phyloP scores from a whole-genome alignment of 495 filamentous ascomycete genomes.

The Hypoxylon lienhwacheense region DNA sequence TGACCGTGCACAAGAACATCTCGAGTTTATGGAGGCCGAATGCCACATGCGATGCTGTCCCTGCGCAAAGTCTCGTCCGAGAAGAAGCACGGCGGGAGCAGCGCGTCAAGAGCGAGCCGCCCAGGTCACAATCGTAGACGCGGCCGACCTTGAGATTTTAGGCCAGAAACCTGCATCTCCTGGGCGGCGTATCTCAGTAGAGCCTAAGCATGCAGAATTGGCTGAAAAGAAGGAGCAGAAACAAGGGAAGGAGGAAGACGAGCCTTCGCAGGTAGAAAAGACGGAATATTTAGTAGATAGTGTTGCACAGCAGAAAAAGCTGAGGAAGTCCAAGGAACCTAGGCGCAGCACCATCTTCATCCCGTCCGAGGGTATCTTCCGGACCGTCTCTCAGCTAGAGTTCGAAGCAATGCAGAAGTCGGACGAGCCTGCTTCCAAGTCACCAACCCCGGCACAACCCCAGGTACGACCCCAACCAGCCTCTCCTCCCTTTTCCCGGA shows the following conservation, averaged over 20 bases:
- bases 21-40: conserved; percentile 82
- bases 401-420: conserved; percentile 37
- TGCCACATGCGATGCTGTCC: conserved; percentile 74
- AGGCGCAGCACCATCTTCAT: conserved; percentile 50
- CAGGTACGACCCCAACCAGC: conserved; percentile 19
- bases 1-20: conserved; percentile 66
- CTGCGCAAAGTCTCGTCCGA: conserved; percentile 46
- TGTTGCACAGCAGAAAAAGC: conserved; percentile 32
- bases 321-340: conserved; percentile 34
- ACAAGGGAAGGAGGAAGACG: not conserved
- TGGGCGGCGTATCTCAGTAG: not conserved
- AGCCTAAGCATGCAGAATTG: not conserved
- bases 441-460: conserved; percentile 34
- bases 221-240: conserved; percentile 3
- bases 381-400: conserved; percentile 53
- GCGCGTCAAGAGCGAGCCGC: conserved; percentile 38
- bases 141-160: conserved; percentile 48
- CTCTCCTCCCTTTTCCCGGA: conserved; percentile 42
- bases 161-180: conserved; percentile 32
- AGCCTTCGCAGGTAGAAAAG: not conserved
- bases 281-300: conserved; percentile 11
- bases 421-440: conserved; percentile 27
- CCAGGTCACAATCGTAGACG: conserved; percentile 42
- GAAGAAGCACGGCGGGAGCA: conserved; percentile 23
- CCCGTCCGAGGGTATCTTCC: conserved; percentile 55